Evolutionary conservation across 1,139 yeast species (phyloP).

Genomic region (Geotrichum europaeum): DNA sequence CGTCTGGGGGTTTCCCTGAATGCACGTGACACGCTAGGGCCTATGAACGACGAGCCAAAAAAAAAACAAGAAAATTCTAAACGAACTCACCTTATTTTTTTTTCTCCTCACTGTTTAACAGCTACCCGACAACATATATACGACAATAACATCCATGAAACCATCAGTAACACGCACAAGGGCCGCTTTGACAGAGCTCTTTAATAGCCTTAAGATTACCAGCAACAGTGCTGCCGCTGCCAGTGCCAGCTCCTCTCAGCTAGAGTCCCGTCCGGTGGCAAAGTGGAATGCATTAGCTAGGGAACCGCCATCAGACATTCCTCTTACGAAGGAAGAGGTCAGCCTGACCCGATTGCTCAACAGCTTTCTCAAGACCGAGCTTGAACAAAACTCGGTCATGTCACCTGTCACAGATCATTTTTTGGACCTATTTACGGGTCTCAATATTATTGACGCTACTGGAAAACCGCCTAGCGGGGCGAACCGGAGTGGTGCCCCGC

Average conservation of each 20-base stretch:
- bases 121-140: neutral
- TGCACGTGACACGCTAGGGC: neutral
- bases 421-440: slow-evolving; percentile 28
- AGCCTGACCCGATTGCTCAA: slow-evolving; percentile 22
- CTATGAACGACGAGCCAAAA: neutral
- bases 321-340: slow-evolving; percentile 23
- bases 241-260: neutral
- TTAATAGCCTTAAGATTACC: slow-evolving; percentile 12
- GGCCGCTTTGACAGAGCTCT: slow-evolving; percentile 12
- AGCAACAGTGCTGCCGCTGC: neutral
- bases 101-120: neutral
- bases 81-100: neutral
- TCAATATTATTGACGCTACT: slow-evolving; percentile 19
- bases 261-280: neutral
- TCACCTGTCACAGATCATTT: slow-evolving; percentile 26
- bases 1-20: neutral
- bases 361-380: slow-evolving; percentile 20
- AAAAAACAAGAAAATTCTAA: neutral
- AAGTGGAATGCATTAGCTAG: slow-evolving; percentile 18
- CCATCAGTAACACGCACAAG: slow-evolving; percentile 1
- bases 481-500: slow-evolving; percentile 10
- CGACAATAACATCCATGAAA: slow-evolving; percentile 1
- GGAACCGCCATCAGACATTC: slow-evolving; percentile 18
- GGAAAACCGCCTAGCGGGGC: slow-evolving; percentile 5
- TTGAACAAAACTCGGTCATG: slow-evolving; percentile 19